Conservation (phyloP, 331 rosid genomes). For the Pyracantha coccinea region DNA sequence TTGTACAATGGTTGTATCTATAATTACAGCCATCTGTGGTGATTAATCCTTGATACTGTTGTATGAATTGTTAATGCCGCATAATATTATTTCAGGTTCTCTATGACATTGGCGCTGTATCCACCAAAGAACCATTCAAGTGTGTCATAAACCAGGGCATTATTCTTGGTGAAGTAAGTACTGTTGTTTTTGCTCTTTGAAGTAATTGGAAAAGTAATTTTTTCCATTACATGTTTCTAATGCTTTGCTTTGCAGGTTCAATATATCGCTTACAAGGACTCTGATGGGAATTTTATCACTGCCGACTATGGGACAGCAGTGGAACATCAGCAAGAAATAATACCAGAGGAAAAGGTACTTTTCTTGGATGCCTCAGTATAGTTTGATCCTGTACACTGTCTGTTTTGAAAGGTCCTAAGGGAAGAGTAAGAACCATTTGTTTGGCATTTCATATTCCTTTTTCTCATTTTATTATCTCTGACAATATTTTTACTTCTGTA, state of each 20-base stretch:
- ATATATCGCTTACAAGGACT: slow-evolving; percentile 68
- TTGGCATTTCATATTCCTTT: not conserved
- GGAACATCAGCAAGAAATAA: slow-evolving; percentile 50
- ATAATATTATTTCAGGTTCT: slow-evolving; percentile 64
- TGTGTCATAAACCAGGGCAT: slow-evolving; percentile 99
- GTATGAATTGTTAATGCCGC: not conserved
- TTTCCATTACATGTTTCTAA: slow-evolving; percentile 24
- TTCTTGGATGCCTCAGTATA: slow-evolving; percentile 12
- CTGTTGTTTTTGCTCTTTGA: slow-evolving; percentile 5
- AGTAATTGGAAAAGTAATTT: not conserved
- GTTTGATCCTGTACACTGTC: not conserved
- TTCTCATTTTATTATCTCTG: too few relatives aligned
- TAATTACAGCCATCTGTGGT: not conserved
- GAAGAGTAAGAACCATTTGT: not conserved
- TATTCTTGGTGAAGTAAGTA: slow-evolving; percentile 89
- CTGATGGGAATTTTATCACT: slow-evolving; percentile 66
- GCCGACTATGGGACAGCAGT: slow-evolving; percentile 44
- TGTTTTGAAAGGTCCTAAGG: not conserved
- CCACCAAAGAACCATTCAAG: slow-evolving; percentile 93
- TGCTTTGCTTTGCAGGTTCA: slow-evolving; percentile 67
- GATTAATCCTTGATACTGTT: not conserved
- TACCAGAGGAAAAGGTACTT: slow-evolving; percentile 69
- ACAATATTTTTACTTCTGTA: slow-evolving; percentile 11
- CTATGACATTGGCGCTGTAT: slow-evolving; percentile 81
- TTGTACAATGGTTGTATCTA: not conserved